Evolutionary conservation across 192 early-diverging fungal species (phyloP).

Genomic region (Mortierella antarctica): DNA sequence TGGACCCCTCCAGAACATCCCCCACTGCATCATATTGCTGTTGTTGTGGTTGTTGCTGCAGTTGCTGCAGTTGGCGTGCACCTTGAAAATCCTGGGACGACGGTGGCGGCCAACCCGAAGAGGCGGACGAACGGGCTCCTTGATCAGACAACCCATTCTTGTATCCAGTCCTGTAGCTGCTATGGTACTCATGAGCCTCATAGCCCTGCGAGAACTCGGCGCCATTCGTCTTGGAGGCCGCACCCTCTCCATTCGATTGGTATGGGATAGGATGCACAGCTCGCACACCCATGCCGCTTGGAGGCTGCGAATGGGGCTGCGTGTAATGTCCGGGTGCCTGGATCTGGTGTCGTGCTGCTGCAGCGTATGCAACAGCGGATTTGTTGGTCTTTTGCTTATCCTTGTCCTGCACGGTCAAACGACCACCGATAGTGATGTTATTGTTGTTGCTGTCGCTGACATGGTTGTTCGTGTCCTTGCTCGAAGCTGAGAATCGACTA

Average conservation of each 20-base stretch:
- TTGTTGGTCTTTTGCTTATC: neutral
- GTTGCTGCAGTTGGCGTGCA: conserved; percentile 1
- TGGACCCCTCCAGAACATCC: neutral
- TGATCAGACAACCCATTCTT: no score
- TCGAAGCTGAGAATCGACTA: conserved; percentile 31
- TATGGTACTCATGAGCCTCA: neutral
- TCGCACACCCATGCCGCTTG: neutral
- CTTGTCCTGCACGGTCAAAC: conserved; percentile 1
- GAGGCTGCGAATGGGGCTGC: conserved; percentile 4
- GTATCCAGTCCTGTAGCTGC: neutral
- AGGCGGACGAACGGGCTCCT: no score
- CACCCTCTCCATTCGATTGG: no score
- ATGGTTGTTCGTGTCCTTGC: conserved; percentile 6
- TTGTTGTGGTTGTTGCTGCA: conserved; percentile 2
- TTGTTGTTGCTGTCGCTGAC: neutral
- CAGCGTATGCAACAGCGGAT: neutral
- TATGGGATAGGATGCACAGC: conserved; percentile 18
- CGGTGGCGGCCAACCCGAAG: no score
- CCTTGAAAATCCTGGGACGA: neutral
- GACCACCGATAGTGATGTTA: neutral
- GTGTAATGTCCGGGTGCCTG: conserved; percentile 13
- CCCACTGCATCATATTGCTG: neutral
- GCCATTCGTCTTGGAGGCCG: neutral
- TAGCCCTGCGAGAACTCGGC: conserved; percentile 13
- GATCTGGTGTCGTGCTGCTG: conserved; percentile 9